Conservation (phyloP, 2,329 filamentous ascomycete species). For the Fulvia fulva region DNA sequence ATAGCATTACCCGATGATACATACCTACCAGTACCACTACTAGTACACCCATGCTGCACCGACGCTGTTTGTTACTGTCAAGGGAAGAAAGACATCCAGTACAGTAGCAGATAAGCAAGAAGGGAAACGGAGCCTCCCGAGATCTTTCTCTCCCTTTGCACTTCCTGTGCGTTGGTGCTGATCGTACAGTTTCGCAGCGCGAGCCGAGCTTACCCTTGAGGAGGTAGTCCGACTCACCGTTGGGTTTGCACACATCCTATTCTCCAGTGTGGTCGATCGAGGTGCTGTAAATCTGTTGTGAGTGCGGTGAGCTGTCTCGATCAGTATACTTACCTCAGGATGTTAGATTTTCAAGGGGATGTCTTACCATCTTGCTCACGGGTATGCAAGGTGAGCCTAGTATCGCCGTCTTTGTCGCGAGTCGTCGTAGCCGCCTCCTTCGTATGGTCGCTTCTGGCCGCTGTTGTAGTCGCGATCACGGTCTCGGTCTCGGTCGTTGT, state of each 20-base stretch:
- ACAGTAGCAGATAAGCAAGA: slow-evolving; percentile 7
- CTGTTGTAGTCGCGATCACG: slow-evolving; percentile 44
- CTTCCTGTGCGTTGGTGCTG: slow-evolving; percentile 6
- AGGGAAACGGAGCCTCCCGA: slow-evolving; percentile 25
- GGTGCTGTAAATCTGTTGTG: slow-evolving; percentile 6
- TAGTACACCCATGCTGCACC: background rate
- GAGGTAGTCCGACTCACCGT: slow-evolving; percentile 39
- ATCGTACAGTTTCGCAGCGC: slow-evolving; percentile 16
- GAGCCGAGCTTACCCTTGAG: slow-evolving; percentile 36
- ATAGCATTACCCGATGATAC: background rate
- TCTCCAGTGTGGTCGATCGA: slow-evolving; percentile 2
- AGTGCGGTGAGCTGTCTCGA: slow-evolving; percentile 17
- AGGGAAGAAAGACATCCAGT: background rate
- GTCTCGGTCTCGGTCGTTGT: slow-evolving; percentile 39
- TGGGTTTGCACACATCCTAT: slow-evolving; percentile 1
- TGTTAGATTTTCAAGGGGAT: slow-evolving; percentile 6
- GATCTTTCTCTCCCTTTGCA: slow-evolving; percentile 5
- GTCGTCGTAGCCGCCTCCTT: slow-evolving; percentile 75
- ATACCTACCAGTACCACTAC: background rate
- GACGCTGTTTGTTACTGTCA: background rate
- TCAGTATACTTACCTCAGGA: slow-evolving; percentile 26
- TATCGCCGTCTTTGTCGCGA: slow-evolving; percentile 58
- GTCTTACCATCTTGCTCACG: slow-evolving; percentile 20
- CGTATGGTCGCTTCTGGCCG: slow-evolving; percentile 59
- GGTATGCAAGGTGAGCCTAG: slow-evolving; percentile 29